These are phyloP conservation scores for Penicillium sp. DNA, from an alignment of 2,329 filamentous ascomycete genomes.

Conservation along the genomic window DNA sequence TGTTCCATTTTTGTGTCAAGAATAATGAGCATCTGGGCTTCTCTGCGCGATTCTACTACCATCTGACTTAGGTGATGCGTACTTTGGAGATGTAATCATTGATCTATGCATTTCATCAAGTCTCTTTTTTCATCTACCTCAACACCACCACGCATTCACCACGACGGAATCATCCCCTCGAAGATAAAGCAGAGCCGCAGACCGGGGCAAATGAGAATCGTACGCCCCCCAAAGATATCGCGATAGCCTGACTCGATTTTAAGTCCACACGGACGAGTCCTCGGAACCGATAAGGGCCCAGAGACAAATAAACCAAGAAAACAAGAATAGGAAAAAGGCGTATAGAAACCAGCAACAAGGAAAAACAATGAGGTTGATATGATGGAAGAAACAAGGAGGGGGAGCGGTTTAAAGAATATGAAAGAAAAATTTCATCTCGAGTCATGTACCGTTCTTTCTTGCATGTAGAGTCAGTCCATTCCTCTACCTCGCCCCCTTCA, in stretches of 20 bases:
- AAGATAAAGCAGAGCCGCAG: constrained; percentile 22
- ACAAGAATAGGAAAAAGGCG: constrained; percentile 15
- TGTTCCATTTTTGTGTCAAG: too few relatives aligned
- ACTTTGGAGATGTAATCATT: constrained; percentile 11
- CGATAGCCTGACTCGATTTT: constrained; percentile 28
- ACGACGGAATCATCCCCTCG: constrained; percentile 17
- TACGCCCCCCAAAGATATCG: constrained; percentile 30
- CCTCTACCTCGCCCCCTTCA: constrained; percentile 22
- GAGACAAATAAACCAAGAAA: constrained; percentile 16
- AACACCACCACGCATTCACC: constrained; percentile 17
- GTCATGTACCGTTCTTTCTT: constrained; percentile 32
- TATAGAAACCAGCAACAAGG: constrained; percentile 17
- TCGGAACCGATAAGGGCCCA: constrained; percentile 13
- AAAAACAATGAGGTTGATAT: constrained; percentile 21
- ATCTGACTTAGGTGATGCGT: background rate
- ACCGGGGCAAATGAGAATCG: constrained; percentile 27
- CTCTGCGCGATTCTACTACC: background rate
- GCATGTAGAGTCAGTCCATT: constrained; percentile 23
- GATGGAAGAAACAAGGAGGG: constrained; percentile 24
- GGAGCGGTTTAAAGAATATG: constrained; percentile 24
- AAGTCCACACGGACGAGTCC: constrained; percentile 16
- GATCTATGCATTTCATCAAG: constrained; percentile 32
- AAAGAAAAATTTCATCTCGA: constrained; percentile 33
- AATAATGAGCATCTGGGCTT: background rate
- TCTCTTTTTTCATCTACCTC: constrained; percentile 27